Conservation (phyloP, 495 filamentous ascomycete genomes). For the Bombardia bombarda region DNA sequence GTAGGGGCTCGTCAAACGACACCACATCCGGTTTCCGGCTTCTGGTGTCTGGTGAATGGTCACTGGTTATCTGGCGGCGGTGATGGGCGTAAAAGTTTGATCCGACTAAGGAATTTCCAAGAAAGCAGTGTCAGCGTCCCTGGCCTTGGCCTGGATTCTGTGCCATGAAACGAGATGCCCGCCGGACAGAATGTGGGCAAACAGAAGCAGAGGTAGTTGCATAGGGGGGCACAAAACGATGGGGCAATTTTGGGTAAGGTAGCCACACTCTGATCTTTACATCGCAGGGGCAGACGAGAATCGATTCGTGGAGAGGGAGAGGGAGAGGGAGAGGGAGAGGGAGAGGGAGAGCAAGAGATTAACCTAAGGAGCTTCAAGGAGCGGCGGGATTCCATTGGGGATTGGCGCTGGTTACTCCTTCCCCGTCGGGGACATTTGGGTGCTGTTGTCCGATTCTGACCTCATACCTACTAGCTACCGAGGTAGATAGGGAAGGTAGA, state of each 20-base stretch:
- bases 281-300: not conserved
- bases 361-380: no score
- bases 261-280: not conserved
- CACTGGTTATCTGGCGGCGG: not conserved
- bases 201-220: not conserved
- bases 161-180: no score
- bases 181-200: slow-evolving; percentile 7
- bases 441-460: not conserved
- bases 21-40: not conserved
- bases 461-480: not conserved
- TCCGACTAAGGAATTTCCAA: slow-evolving; percentile 4
- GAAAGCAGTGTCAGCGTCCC: slow-evolving; percentile 6
- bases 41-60: not conserved
- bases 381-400: no score
- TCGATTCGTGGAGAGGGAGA: not conserved
- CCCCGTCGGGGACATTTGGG: no score
- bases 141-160: not conserved
- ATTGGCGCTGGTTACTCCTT: no score
- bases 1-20: slow-evolving; percentile 6
- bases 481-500: not conserved
- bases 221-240: no score
- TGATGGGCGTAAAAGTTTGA: slow-evolving; percentile 4
- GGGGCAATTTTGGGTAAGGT: not conserved
- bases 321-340: not conserved
- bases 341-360: not conserved